These are phyloP conservation scores for Fusarium avenaceum DNA, from an alignment of 2,329 filamentous ascomycete genomes.

Conservation along the genomic window DNA sequence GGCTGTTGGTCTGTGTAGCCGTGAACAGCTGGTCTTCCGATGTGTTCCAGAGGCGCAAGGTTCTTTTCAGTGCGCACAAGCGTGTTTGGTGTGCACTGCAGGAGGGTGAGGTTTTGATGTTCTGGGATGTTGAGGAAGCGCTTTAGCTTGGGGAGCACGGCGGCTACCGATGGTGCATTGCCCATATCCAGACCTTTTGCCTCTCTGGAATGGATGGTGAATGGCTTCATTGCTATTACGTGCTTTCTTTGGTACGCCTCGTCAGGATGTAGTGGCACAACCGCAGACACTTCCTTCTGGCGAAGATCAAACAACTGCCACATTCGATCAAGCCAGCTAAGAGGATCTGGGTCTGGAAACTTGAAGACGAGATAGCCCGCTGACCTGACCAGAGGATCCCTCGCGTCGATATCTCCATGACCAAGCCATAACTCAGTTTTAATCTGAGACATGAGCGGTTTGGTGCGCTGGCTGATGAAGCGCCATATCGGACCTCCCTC, in stretches of 20 bases:
- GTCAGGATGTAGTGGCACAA: slow-evolving; percentile 1
- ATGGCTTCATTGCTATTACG: slow-evolving; percentile 9
- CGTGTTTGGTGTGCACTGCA: slow-evolving; percentile 23
- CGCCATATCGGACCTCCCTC: slow-evolving; percentile 34
- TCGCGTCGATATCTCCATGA: not conserved
- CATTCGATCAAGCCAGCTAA: not conserved
- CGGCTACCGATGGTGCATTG: slow-evolving; percentile 4
- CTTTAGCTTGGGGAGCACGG: slow-evolving; percentile 25
- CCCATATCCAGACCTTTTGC: slow-evolving; percentile 30
- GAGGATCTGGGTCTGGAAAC: slow-evolving; percentile 19
- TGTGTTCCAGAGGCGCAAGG: slow-evolving; percentile 28
- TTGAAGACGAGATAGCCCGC: slow-evolving; percentile 19
- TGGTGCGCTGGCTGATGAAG: slow-evolving; percentile 49
- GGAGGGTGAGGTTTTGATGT: slow-evolving; percentile 24
- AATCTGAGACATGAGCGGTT: slow-evolving; percentile 39
- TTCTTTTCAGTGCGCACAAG: slow-evolving; percentile 32
- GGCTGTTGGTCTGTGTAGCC: slow-evolving; percentile 43
- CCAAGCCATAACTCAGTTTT: slow-evolving; percentile 32
- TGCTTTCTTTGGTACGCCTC: not conserved
- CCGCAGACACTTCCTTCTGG: not conserved
- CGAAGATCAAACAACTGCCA: rapidly evolving
- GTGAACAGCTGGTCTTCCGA: slow-evolving; percentile 33
- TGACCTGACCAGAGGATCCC: not conserved
- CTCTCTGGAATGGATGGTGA: slow-evolving; percentile 28
- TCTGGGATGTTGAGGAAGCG: slow-evolving; percentile 26